A percentile compares a stretch with the other conserved stretches of the same genome.
Conservation (phyloP, 2,329 filamentous ascomycete genomes). For the Pestalotiopsis sp. region DNA sequence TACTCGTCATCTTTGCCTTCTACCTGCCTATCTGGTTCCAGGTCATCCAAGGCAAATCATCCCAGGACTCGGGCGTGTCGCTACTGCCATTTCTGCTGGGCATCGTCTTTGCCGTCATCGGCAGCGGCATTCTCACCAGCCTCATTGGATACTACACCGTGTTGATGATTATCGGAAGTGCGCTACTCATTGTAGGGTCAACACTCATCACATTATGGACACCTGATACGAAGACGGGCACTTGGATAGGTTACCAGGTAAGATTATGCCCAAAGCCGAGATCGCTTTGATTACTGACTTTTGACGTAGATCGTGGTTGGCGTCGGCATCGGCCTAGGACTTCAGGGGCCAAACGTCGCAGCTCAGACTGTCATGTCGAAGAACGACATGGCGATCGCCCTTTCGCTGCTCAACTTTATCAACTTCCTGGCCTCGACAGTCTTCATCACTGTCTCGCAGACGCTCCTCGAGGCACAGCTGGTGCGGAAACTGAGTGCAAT, state of each 20-base stretch:
- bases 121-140: neutral
- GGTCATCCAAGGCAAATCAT: neutral
- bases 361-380: neutral
- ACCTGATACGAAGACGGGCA: neutral
- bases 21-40: conserved; percentile 4
- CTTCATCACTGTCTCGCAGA: neutral
- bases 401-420: neutral
- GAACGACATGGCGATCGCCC: neutral
- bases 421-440: conserved; percentile 2
- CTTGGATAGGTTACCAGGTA: conserved; percentile 4
- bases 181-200: neutral
- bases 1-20: neutral
- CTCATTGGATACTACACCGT: neutral
- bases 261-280: neutral
- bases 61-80: neutral
- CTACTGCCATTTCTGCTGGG: neutral
- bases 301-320: neutral
- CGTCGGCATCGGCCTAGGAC: neutral
- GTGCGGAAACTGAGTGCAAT: neutral
- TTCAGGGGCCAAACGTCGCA: neutral
- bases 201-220: neutral
- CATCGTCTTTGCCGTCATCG: neutral
- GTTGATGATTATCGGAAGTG: neutral
- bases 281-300: neutral
- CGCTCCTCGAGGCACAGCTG: neutral